phyloP scores from a whole-genome alignment of 768 basidiomycete genomes.

The Lactarius hengduanensis region DNA sequence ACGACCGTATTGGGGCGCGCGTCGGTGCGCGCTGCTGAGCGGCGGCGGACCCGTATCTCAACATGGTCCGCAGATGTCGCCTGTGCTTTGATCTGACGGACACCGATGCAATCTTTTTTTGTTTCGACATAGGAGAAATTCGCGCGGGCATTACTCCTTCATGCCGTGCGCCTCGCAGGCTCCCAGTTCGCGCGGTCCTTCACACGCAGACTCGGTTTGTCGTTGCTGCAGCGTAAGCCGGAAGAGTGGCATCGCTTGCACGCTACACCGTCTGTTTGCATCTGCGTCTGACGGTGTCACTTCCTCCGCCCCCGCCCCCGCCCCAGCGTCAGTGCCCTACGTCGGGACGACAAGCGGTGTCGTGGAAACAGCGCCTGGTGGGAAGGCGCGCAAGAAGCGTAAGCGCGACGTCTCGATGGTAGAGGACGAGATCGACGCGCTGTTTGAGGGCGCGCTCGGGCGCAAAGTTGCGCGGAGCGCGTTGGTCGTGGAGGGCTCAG shows the following conservation, averaged over 20 bases:
- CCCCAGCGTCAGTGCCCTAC: background rate
- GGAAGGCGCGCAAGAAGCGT: constrained; percentile 37
- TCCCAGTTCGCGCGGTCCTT: constrained; percentile 91
- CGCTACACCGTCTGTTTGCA: constrained; percentile 36
- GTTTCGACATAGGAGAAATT: constrained; percentile 74
- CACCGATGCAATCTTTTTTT: background rate
- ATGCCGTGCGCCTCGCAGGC: constrained; percentile 70
- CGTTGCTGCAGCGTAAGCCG: constrained; percentile 73
- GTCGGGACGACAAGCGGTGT: background rate
- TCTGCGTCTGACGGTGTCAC: background rate
- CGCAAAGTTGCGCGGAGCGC: constrained; percentile 59
- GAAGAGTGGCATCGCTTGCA: constrained; percentile 84
- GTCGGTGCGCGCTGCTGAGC: constrained; percentile 92
- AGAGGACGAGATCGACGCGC: constrained; percentile 77
- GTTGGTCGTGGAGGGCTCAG: constrained; percentile 31
- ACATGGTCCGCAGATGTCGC: constrained; percentile 46
- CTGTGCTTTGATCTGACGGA: background rate
- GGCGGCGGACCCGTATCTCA: constrained; percentile 88
- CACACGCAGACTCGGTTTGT: constrained; percentile 70
- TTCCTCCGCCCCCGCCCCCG: background rate
- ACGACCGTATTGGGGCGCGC: constrained; percentile 88
- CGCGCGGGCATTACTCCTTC: constrained; percentile 69
- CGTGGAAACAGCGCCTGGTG: background rate
- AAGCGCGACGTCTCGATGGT: constrained; percentile 54
- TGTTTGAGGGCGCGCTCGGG: constrained; percentile 61